A percentile compares a stretch with the other conserved stretches of the same genome.
Evolutionary conservation across 371 early-diverging fungal species (phyloP).

Genomic region (Mortierella sp.): DNA sequence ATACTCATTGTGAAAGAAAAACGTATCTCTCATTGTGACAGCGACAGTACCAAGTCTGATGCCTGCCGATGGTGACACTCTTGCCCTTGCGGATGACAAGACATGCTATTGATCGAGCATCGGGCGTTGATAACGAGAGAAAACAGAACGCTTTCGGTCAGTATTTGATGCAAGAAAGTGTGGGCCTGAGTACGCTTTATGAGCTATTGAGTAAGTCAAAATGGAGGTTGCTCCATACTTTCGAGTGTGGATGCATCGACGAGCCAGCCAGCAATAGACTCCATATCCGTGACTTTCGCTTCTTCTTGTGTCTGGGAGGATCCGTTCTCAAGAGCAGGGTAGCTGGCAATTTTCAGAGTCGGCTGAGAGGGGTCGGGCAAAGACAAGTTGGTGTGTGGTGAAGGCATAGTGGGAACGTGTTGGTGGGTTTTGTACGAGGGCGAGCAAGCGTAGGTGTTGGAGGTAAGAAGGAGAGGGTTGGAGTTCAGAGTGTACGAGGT

Average conservation of each 20-base stretch:
- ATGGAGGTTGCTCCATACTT: slow-evolving; percentile 6
- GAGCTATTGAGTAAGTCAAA: neutral
- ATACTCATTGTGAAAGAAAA: neutral
- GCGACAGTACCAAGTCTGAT: slow-evolving; percentile 22
- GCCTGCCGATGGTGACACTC: slow-evolving; percentile 24
- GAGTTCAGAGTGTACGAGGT: neutral
- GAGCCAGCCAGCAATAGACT: slow-evolving; percentile 38
- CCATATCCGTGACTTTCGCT: neutral
- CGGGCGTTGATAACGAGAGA: neutral
- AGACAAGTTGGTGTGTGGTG: neutral
- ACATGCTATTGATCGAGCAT: slow-evolving; percentile 11
- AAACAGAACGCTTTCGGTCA: neutral
- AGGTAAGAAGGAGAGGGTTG: neutral
- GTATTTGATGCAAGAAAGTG: neutral
- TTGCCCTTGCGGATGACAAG: slow-evolving; percentile 18
- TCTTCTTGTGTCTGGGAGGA: neutral
- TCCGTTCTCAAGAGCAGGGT: neutral
- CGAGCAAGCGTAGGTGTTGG: neutral
- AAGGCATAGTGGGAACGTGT: neutral
- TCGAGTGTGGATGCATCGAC: slow-evolving; percentile 23
- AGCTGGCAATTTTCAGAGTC: slow-evolving; percentile 10
- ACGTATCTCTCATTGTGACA: neutral
- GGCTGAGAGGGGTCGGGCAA: slow-evolving; percentile 10
- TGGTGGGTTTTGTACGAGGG: neutral
- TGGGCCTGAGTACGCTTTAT: neutral